A percentile compares a stretch with the other conserved stretches of the same genome.
Conservation (phyloP, 73 alveolate genomes). For the Paramecium biaurelia region DNA sequence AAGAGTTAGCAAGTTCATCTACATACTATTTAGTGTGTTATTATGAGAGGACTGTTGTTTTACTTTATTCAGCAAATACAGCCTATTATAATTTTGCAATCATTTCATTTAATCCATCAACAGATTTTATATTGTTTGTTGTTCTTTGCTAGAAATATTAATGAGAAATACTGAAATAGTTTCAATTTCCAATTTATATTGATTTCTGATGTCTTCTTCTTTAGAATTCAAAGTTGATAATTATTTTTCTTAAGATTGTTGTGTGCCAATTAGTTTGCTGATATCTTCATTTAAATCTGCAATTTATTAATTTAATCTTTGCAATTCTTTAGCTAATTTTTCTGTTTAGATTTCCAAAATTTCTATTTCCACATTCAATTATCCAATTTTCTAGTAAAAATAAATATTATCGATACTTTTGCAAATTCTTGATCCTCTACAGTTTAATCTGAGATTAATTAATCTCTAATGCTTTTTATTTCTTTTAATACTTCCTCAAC, state of each 20-base stretch:
- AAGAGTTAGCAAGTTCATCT: not conserved
- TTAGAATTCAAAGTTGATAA: not conserved
- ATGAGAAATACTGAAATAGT: not conserved
- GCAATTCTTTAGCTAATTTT: not conserved
- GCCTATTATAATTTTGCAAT: not conserved
- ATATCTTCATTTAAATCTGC: slow-evolving; percentile 35
- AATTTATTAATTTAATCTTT: not conserved
- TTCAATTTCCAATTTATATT: not conserved
- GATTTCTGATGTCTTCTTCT: slow-evolving; percentile 49
- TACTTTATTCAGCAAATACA: slow-evolving; percentile 17
- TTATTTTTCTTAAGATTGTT: not conserved
- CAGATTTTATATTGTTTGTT: not conserved
- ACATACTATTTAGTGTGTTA: not conserved
- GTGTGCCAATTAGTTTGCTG: not conserved
- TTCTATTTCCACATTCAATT: slow-evolving; percentile 49
- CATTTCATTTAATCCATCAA: slow-evolving; percentile 46
- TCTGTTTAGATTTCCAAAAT: slow-evolving; percentile 30
- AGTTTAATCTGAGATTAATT: not conserved
- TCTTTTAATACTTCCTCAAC: slow-evolving; percentile 26
- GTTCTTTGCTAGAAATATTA: not conserved
- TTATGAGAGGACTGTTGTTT: not conserved
- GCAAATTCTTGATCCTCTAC: slow-evolving; percentile 49
- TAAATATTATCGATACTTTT: not conserved
- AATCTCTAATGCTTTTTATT: slow-evolving; percentile 32
- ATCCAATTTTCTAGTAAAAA: slow-evolving; percentile 23